These are phyloP conservation scores for Lecanicillium sp. DNA, from an alignment of 2,329 filamentous ascomycete species.

Conservation along the genomic window DNA sequence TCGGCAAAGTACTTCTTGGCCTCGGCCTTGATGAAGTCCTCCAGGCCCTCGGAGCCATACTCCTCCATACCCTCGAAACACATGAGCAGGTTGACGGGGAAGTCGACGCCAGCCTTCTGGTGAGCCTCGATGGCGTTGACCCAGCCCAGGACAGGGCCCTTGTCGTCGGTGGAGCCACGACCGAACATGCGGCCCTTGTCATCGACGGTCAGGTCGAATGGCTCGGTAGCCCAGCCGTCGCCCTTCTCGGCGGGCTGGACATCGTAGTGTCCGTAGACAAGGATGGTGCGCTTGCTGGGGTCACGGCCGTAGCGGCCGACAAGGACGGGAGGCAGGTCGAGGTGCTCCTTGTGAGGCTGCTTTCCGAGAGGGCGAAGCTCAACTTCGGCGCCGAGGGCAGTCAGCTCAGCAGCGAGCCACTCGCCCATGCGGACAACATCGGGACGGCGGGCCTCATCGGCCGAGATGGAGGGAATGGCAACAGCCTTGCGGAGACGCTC, in stretches of 20 bases:
- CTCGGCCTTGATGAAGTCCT: conserved; percentile 88
- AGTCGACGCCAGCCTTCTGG: conserved; percentile 86
- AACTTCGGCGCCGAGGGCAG: conserved; percentile 75
- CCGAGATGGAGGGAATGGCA: conserved; percentile 91
- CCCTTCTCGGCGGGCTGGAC: conserved; percentile 90
- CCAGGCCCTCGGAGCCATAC: conserved; percentile 91
- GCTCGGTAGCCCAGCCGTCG: conserved; percentile 93
- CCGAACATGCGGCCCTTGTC: conserved; percentile 94
- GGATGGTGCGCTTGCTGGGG: conserved; percentile 84
- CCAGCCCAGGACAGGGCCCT: conserved; percentile 95
- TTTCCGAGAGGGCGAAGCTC: conserved; percentile 82
- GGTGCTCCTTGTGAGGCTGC: conserved; percentile 82
- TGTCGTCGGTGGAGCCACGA: conserved; percentile 92
- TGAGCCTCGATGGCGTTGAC: conserved; percentile 97
- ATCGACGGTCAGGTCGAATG: conserved; percentile 81
- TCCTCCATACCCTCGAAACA: conserved; percentile 99
- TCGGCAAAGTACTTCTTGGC: conserved; percentile 93
- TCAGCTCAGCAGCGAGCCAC: conserved; percentile 78
- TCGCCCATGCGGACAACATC: conserved; percentile 97
- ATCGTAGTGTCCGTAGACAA: conserved; percentile 98
- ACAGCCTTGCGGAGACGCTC: conserved; percentile 86
- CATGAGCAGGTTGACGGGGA: conserved; percentile 97
- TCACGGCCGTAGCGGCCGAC: conserved; percentile 89
- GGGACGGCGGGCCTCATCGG: conserved; percentile 77
- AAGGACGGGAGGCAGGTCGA: conserved; percentile 88